Evolutionary conservation across 2,329 filamentous ascomycete genomes (phyloP), one percentile per base, ranked within the genome.

Genomic region (Fusarium fujikuroi): DNA sequence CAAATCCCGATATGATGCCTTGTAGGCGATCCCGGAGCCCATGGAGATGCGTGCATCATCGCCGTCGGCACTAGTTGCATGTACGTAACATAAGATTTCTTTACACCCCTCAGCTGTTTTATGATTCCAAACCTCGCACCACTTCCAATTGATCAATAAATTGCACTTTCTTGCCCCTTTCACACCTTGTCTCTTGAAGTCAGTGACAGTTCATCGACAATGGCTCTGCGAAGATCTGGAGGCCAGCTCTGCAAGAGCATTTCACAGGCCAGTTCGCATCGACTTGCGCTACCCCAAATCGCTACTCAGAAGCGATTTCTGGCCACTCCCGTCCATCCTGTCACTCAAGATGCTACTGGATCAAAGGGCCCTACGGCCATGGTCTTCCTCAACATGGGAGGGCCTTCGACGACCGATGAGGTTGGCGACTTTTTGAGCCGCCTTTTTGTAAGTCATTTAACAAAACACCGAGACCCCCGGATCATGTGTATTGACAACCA

Each of bases 371-470:
- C 95, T 12, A 99, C 96, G 9, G 96, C 96, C 47, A 98, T 99
- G 91, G 96, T 99, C 19, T 98, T 99, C 80, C 90, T 99, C 85
- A 99, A 99, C 84, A 99, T 99, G 96, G 96, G 96, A 68, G 96
- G 96, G 1, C 96, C 96, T 7, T 93, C 94, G 3, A 97, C 93
- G 8, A 93, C 92, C 9, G 90, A 92, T 75, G 95, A 99, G 85
- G 96, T 99, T 40, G 92, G 92, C 77, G 91, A 92, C 82, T 99
- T 98, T 80, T 85, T 99, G 53, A 96, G 92, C 81, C 91, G 95
- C 76, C 86, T 99, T 75, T 99, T 99, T 84, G 95, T 97, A 89
- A 66, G 92, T 83, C 47, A 11, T 46, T 46, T 23, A 7, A n/a
- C 40, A 32, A 46, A 44, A 18, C 59, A 54, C 50, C 56, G 44